Evolutionary conservation across 2,329 filamentous ascomycete genomes (phyloP), one percentile per base, ranked within the genome.

Genomic region (Microcyclospora tardicrescens): DNA sequence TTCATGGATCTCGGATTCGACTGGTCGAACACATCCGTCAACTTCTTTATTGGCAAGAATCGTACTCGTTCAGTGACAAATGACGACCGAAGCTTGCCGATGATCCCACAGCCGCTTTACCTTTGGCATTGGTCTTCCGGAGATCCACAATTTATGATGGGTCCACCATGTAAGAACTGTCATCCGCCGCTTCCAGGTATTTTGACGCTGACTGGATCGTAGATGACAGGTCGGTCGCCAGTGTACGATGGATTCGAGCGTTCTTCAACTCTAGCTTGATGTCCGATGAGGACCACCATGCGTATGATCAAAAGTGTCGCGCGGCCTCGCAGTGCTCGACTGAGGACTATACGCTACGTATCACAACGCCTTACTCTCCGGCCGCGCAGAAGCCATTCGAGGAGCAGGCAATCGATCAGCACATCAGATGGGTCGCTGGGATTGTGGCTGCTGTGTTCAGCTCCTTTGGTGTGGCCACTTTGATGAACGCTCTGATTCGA

Each of bases 221-320:
- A 24, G 19, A 24, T 24, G 19, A 51, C 9, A 49, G 45, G 16
- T 59, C 63, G 3, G 46, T 52, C 14, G 63, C 62, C n/a, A 59
- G 61, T 16, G 48, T 68, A 31, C 61, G 52, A 5, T 68, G 61
- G 58, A 58, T 61, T 6, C 57, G 65, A 15, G 51, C 63, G 19
- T 68, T 68, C 41, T 68, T 68, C 56, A 68, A 68, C 44, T 64
- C 64, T 0, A 64, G 63, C 2, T 44, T 54, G 5, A 63, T 58
- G 53, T 63, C 54, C 8, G 39, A 47, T 2, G 16, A 28, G 9
- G 30, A 45, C 14, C 44, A 49, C 30, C 19, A 30, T 13, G 38
- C n/a, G 6, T 47, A 36, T n/a, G 35, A 45, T 19, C 10, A 45
- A 11, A 15, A 40, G 9, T 48, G 44, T 28, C 16, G 11, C 10